phyloP scores from a whole-genome alignment of 805 yeast species.

The Saturnispora bothae region DNA sequence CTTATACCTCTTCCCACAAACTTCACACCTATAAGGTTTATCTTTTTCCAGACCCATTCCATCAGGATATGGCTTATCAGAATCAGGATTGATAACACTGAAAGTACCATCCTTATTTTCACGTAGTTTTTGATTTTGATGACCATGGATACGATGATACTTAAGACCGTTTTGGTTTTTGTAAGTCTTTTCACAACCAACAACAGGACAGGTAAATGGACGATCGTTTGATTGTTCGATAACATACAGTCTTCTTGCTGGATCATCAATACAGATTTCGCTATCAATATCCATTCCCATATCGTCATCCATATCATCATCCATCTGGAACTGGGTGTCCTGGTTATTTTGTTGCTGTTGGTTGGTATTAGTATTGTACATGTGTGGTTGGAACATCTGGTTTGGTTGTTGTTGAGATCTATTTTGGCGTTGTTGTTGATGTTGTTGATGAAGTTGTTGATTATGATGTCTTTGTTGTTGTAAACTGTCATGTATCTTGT shows the following conservation, averaged over 20 bases:
- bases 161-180: slow-evolving; percentile 96
- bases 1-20: slow-evolving; percentile 94
- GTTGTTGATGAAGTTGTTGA: slow-evolving; percentile 12
- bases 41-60: slow-evolving; percentile 94
- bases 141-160: slow-evolving; percentile 93
- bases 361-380: slow-evolving; percentile 1
- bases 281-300: slow-evolving; percentile 25
- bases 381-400: slow-evolving; percentile 7
- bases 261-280: slow-evolving; percentile 86
- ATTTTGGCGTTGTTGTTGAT: slow-evolving; percentile 2
- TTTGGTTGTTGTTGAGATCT: slow-evolving; percentile 3
- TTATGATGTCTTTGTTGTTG: slow-evolving; percentile 5
- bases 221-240: slow-evolving; percentile 86
- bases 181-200: slow-evolving; percentile 95
- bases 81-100: slow-evolving; percentile 84
- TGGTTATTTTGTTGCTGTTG: slow-evolving; percentile 4
- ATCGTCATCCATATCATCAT: slow-evolving; percentile 17
- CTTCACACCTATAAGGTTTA: slow-evolving; percentile 97
- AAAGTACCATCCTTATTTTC: slow-evolving; percentile 90
- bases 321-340: slow-evolving; percentile 27
- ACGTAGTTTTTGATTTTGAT: slow-evolving; percentile 86
- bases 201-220: slow-evolving; percentile 95
- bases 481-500: background rate
- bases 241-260: slow-evolving; percentile 88
- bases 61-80: slow-evolving; percentile 82